phyloP scores from a whole-genome alignment of 2,329 filamentous ascomycete species.

The Chrysoporthe austroafricana region DNA sequence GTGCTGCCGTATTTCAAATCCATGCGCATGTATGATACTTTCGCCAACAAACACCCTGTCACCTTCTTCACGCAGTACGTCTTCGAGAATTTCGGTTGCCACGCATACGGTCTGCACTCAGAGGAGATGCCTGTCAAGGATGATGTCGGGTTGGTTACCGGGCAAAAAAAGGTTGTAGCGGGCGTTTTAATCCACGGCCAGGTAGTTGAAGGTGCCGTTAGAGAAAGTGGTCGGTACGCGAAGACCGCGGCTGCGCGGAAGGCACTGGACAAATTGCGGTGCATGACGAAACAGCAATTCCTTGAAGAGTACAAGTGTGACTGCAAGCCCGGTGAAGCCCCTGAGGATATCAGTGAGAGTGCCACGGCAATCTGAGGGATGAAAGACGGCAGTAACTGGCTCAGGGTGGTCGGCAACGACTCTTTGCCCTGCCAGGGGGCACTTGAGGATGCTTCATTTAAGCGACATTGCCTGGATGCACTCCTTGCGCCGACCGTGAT shows the following conservation, averaged over 20 bases:
- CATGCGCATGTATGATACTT: constrained; percentile 86
- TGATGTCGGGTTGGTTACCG: constrained; percentile 31
- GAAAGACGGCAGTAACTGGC: not conserved
- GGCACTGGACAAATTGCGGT: constrained; percentile 54
- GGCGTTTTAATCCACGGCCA: constrained; percentile 77
- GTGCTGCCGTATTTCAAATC: constrained; percentile 80
- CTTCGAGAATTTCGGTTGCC: constrained; percentile 67
- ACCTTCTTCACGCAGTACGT: constrained; percentile 72
- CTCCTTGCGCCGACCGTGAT: not conserved
- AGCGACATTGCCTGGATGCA: not conserved
- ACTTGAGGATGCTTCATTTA: not conserved
- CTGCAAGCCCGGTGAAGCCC: constrained; percentile 49
- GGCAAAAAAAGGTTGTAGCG: constrained; percentile 59
- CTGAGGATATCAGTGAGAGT: constrained; percentile 27
- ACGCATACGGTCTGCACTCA: constrained; percentile 57
- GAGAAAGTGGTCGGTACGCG: constrained; percentile 71
- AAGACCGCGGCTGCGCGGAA: constrained; percentile 68
- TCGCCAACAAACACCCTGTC: constrained; percentile 83
- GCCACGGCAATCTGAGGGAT: constrained; percentile 26
- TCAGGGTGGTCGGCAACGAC: constrained; percentile 17
- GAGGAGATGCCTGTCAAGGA: constrained; percentile 50
- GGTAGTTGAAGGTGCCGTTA: constrained; percentile 64
- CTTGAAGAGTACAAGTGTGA: constrained; percentile 63
- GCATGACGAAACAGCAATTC: constrained; percentile 59
- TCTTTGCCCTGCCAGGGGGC: not conserved